Evolutionary conservation across 176 grass and related monocot genomes (phyloP).

Genomic region (Raddia guianensis): DNA sequence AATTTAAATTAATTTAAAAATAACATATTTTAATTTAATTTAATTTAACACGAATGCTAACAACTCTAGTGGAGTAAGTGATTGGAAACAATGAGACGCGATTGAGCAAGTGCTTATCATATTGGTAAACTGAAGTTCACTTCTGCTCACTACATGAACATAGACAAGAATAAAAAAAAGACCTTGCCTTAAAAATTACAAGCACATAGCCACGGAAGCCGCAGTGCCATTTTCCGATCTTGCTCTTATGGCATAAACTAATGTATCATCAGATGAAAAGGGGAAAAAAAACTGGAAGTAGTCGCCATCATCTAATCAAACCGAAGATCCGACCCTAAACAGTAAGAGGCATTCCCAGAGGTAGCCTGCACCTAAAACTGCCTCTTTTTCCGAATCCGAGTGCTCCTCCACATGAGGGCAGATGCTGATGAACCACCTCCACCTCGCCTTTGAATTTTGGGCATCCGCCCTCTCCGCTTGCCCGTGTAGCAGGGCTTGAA

Average conservation of each 20-base stretch:
- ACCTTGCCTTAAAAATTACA: constrained; percentile 31
- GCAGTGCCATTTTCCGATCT: constrained; percentile 3
- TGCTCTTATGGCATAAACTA: not conserved
- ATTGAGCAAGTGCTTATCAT: not conserved
- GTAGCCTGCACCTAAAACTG: constrained; percentile 13
- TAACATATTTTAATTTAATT: too few species aligned
- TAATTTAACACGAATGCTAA: not conserved
- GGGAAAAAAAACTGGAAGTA: not conserved
- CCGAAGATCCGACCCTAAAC: not conserved
- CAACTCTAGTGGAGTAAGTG: not conserved
- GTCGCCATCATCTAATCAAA: constrained; percentile 26
- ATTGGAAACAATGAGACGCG: not conserved
- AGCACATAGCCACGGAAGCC: constrained; percentile 27
- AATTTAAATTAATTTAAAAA: too few species aligned
- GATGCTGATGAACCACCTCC: constrained; percentile 28
- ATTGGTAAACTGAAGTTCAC: constrained; percentile 21
- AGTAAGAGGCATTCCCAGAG: not conserved
- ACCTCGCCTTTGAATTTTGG: constrained; percentile 52
- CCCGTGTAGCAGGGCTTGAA: constrained; percentile 68
- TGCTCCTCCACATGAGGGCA: constrained; percentile 41
- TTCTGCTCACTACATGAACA: constrained; percentile 10
- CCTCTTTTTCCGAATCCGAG: constrained; percentile 42
- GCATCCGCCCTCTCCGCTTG: constrained; percentile 59
- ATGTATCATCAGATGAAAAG: not conserved
- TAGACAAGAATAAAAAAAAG: constrained; percentile 26